phyloP scores from a whole-genome alignment of 257 asterid genomes.

The Eucommia ulmoides region DNA sequence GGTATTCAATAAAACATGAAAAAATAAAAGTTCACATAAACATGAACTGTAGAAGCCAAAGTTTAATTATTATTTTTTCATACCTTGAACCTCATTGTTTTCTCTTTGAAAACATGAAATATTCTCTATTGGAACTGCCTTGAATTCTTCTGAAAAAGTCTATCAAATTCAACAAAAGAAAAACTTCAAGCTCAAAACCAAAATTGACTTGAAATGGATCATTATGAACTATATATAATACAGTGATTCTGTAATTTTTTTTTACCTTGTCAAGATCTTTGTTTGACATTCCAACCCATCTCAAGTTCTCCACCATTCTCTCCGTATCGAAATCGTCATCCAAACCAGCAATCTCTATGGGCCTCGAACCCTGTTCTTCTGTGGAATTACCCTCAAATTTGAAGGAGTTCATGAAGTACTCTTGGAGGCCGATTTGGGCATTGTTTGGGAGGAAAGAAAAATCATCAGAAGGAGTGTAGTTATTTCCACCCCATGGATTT shows the following conservation, averaged over 20 bases:
- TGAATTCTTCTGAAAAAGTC: constrained; percentile 35
- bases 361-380: constrained; percentile 17
- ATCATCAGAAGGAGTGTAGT: constrained; percentile 30
- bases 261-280: constrained; percentile 40
- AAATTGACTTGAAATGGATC: no score
- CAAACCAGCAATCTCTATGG: constrained; percentile 36
- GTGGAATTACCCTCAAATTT: constrained; percentile 24
- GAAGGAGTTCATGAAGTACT: constrained; percentile 17
- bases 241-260: no score
- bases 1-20: not conserved
- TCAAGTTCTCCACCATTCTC: constrained; percentile 52
- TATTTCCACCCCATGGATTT: constrained; percentile 31
- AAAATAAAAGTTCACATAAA: not conserved
- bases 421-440: constrained; percentile 23
- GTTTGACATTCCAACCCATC: constrained; percentile 59
- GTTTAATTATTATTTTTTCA: not conserved
- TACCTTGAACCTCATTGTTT: constrained; percentile 39
- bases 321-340: constrained; percentile 16
- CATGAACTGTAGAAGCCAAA: not conserved
- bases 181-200: not conserved
- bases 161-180: constrained; percentile 8
- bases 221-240: no score
- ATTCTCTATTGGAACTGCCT: constrained; percentile 34
- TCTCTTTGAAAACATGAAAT: constrained; percentile 19
- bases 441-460: constrained; percentile 44